Evolutionary conservation across 257 asterid species (phyloP).

Genomic region (Lavandula angustifolia): DNA sequence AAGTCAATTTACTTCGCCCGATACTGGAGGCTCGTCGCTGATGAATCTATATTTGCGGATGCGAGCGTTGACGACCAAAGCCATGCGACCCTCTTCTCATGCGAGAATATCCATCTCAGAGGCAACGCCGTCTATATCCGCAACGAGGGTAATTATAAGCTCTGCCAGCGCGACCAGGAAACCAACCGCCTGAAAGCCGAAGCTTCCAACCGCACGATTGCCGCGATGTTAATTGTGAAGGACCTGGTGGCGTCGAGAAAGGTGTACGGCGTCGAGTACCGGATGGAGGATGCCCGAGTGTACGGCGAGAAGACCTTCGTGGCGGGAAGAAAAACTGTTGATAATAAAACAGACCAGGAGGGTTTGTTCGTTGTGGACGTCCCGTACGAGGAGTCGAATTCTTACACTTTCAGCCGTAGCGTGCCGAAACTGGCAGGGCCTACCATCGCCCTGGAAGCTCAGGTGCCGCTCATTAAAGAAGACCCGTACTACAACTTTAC

Average conservation of each 20-base stretch:
- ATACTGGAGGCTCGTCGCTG: too few relatives aligned
- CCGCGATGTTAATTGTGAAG: not conserved
- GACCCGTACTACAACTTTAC: not conserved
- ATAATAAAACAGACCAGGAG: not conserved
- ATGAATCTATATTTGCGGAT: too few relatives aligned
- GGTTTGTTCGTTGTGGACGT: not conserved
- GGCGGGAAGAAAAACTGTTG: not conserved
- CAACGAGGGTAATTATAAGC: too few relatives aligned
- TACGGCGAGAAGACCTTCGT: not conserved
- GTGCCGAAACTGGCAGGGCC: not conserved
- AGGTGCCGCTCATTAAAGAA: not conserved
- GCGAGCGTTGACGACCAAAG: too few relatives aligned
- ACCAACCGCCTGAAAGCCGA: too few relatives aligned
- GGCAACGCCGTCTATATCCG: too few relatives aligned
- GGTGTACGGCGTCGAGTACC: not conserved
- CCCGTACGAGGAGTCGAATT: not conserved
- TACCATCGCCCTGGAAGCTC: not conserved
- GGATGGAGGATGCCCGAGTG: slow-evolving; percentile 13
- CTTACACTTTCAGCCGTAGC: not conserved
- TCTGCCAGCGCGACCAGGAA: too few relatives aligned
- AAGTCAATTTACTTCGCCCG: too few relatives aligned
- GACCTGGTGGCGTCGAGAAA: not conserved
- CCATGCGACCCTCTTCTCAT: too few relatives aligned
- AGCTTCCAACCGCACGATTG: not conserved
- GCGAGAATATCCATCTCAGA: too few relatives aligned